A percentile compares a stretch with the other conserved stretches of the same genome.
Evolutionary conservation across 179 eudicot species (phyloP).

Genomic region (Carnegiea gigantea): DNA sequence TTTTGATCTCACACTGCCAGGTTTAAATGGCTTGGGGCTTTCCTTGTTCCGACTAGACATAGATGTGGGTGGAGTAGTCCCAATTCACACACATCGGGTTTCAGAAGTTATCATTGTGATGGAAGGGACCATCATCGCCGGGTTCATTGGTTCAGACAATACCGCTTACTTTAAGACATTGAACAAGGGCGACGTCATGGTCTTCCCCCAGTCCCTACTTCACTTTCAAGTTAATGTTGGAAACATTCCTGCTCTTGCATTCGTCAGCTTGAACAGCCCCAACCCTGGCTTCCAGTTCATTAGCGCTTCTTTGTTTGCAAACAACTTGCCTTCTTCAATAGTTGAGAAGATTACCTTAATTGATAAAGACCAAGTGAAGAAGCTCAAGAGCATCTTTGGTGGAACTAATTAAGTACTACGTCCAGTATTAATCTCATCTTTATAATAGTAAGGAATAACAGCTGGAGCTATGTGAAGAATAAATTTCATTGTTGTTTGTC

Average conservation of each 20-base stretch:
- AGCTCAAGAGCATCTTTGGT: slow-evolving; percentile 15
- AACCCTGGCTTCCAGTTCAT: slow-evolving; percentile 10
- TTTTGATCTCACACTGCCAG: neutral
- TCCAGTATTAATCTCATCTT: too few relatives aligned
- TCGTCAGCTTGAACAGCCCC: neutral
- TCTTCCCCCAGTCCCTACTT: slow-evolving; percentile 15
- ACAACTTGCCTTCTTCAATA: neutral
- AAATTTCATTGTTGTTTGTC: too few relatives aligned
- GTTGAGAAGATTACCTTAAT: slow-evolving; percentile 8
- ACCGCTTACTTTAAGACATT: slow-evolving; percentile 2
- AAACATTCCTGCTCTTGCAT: neutral
- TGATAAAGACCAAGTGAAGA: neutral
- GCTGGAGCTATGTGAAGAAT: too few relatives aligned
- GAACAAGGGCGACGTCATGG: slow-evolving; percentile 14
- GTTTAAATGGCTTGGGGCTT: slow-evolving; percentile 8
- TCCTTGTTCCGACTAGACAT: slow-evolving; percentile 9
- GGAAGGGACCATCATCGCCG: slow-evolving; percentile 14
- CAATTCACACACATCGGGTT: slow-evolving; percentile 20
- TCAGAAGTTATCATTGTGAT: slow-evolving; percentile 2
- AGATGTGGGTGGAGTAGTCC: slow-evolving; percentile 8
- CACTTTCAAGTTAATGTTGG: slow-evolving; percentile 9
- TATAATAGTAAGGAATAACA: too few relatives aligned
- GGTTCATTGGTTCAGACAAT: slow-evolving; percentile 10
- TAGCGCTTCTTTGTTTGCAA: neutral
- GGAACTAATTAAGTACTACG: slow-evolving; percentile 3